Evolutionary conservation across 192 early-diverging fungal genomes (phyloP).

Genomic region (Bifiguratus adelaidae): DNA sequence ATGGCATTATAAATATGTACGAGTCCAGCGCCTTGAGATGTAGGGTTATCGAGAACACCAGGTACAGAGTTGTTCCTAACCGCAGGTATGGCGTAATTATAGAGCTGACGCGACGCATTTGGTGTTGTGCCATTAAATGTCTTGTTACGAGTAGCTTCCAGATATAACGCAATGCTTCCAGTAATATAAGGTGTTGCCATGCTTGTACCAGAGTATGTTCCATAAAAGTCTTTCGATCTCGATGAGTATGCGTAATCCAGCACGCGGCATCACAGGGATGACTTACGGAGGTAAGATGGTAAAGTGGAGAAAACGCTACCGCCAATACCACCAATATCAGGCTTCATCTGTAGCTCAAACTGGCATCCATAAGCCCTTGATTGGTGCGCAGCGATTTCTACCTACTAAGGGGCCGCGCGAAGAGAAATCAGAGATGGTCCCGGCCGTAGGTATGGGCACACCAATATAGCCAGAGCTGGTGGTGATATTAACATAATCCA

Average conservation of each 20-base stretch:
- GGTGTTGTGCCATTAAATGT: too few relatives aligned
- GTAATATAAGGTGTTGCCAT: slow-evolving; percentile 51
- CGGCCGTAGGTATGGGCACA: slow-evolving; percentile 32
- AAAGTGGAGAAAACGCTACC: slow-evolving; percentile 40
- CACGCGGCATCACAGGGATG: too few relatives aligned
- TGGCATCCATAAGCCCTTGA: too few relatives aligned
- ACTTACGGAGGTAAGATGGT: slow-evolving; percentile 25
- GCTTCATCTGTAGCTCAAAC: slow-evolving; percentile 51
- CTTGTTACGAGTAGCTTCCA: slow-evolving; percentile 20
- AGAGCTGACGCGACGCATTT: slow-evolving; percentile 1
- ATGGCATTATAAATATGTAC: slow-evolving; percentile 33
- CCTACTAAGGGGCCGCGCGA: too few relatives aligned
- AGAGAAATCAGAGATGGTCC: slow-evolving; percentile 59
- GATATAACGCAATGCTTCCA: slow-evolving; percentile 31
- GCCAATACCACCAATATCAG: slow-evolving; percentile 37
- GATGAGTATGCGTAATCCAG: too few relatives aligned
- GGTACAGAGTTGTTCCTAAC: neutral
- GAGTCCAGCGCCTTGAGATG: slow-evolving; percentile 40
- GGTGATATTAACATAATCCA: slow-evolving; percentile 19
- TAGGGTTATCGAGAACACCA: slow-evolving; percentile 12
- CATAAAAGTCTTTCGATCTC: too few relatives aligned
- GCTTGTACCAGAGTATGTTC: slow-evolving; percentile 37
- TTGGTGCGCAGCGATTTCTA: too few relatives aligned
- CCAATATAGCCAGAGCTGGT: slow-evolving; percentile 35
- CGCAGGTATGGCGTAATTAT: slow-evolving; percentile 11